A percentile compares a stretch with the other conserved stretches of the same genome.
Conservation (phyloP, 2,329 filamentous ascomycete genomes). For the Hypoxylon sp. region DNA sequence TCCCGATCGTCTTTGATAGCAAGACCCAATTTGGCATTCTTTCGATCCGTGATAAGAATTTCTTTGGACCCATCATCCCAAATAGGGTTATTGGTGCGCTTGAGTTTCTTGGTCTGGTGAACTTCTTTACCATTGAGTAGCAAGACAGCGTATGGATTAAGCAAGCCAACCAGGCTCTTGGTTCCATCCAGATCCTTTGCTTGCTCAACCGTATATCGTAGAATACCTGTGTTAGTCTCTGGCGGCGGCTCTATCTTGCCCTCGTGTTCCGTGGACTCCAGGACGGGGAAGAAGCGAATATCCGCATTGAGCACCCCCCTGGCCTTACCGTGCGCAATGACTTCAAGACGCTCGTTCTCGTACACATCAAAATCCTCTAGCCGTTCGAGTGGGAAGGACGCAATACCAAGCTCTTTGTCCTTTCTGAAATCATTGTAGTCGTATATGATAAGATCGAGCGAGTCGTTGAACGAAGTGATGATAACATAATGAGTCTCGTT, state of each 20-base stretch:
- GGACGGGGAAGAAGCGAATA: slow-evolving; percentile 94
- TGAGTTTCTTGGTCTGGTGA: slow-evolving; percentile 90
- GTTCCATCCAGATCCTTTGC: slow-evolving; percentile 94
- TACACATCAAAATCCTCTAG: slow-evolving; percentile 82
- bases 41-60: slow-evolving; percentile 93
- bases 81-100: slow-evolving; percentile 97
- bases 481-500: slow-evolving; percentile 98
- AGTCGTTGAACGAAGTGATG: slow-evolving; percentile 89
- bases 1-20: slow-evolving; percentile 97
- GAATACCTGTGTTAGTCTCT: slow-evolving; percentile 93
- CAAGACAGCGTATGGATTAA: slow-evolving; percentile 91
- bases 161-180: slow-evolving; percentile 90
- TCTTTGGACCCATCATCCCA: slow-evolving; percentile 96
- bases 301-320: slow-evolving; percentile 86
- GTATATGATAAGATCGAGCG: slow-evolving; percentile 85
- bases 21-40: slow-evolving; percentile 88
- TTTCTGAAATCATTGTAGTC: slow-evolving; percentile 98
- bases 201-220: slow-evolving; percentile 93
- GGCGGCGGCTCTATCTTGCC: slow-evolving; percentile 85
- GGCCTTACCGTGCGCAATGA: slow-evolving; percentile 85
- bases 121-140: slow-evolving; percentile 94
- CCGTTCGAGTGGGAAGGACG: slow-evolving; percentile 87
- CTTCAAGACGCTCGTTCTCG: slow-evolving; percentile 87
- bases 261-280: slow-evolving; percentile 80
- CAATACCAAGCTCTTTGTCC: slow-evolving; percentile 92